Evolutionary conservation across 805 yeast species (phyloP), one percentile per base, ranked within the genome.

Genomic region (Nakazawaea peltata): DNA sequence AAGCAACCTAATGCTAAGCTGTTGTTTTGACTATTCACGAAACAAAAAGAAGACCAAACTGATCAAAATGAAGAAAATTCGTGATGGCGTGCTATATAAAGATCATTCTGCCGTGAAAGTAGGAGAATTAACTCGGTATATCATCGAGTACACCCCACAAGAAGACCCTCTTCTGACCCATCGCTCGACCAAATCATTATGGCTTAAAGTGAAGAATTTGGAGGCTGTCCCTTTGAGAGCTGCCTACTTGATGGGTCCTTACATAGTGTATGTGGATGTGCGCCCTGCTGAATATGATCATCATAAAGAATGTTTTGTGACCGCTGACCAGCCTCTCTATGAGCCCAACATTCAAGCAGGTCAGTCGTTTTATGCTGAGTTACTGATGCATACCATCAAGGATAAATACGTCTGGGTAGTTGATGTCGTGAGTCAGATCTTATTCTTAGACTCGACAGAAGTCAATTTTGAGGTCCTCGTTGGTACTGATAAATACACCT

Each of bases 241-340:
- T 0, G 82, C 95, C 1, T 85, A 79, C 47, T 56, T 92, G 29
- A 79, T 88, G 1, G 98, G 97, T 0, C 98, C 98, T 0, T 90
- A 77, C 51, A 66, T 84, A 2, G 57, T 92, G 5, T 92, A 92
- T 49, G 83, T 79, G 16, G 97, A 90, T 54, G 74, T 92, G 32
- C 65, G 78, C 30, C 77, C 90, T 0, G 63, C 56, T 9, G 81
- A 77, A 26, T 92, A 77, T 51, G 59, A 72, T 41, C 77, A 71
- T 36, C 54, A 67, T 26, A 52, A 63, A 36, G 55, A 60, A 30
- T 66, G 74, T 41, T 78, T 78, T 47, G 67, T 81, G 11, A 76
- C 88, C 2, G 85, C 84, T 0, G 88, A 83, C 49, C 87, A 80
- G 46, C 94, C 94, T 0, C 59, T 60, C 19, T 83, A 69, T 50